phyloP scores from a whole-genome alignment of 148 eudicot species.

The Fagopyrum esculentum region DNA sequence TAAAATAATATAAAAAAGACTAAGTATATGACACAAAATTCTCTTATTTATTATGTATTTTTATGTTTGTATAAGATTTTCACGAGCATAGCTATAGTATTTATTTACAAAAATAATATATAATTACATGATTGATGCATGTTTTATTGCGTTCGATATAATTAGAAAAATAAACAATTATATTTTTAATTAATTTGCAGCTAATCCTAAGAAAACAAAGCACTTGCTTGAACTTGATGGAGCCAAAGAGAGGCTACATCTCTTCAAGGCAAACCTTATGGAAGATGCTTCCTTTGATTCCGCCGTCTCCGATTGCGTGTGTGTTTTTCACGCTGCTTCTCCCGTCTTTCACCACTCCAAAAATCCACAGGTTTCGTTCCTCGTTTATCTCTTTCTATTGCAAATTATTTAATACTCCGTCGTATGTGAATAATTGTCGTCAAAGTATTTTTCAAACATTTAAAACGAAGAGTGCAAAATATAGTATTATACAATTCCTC shows the following conservation, averaged over 20 bases:
- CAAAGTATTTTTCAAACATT: too few relatives aligned
- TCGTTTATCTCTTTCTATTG: too few relatives aligned
- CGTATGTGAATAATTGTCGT: too few relatives aligned
- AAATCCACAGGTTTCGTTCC: constrained; percentile 5
- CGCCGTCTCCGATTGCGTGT: constrained; percentile 24
- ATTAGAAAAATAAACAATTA: neutral
- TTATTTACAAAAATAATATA: too few relatives aligned
- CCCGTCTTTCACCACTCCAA: constrained; percentile 14
- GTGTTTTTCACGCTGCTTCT: constrained; percentile 31
- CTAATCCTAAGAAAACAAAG: constrained; percentile 21
- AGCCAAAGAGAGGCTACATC: constrained; percentile 17
- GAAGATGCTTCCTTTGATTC: constrained; percentile 29
- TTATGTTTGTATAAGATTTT: too few relatives aligned
- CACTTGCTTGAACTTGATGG: constrained; percentile 28
- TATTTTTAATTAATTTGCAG: neutral
- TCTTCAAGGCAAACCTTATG: constrained; percentile 29
- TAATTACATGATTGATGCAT: neutral
- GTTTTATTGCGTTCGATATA: neutral
- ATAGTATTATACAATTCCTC: too few relatives aligned
- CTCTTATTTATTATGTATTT: too few relatives aligned
- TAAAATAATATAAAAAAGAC: too few relatives aligned
- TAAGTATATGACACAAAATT: too few relatives aligned
- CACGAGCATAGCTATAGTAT: too few relatives aligned
- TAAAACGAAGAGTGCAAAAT: too few relatives aligned
- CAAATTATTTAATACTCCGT: neutral